These are phyloP conservation scores for Penicillium coffeae DNA, from an alignment of 495 filamentous ascomycete species.

Conservation along the genomic window DNA sequence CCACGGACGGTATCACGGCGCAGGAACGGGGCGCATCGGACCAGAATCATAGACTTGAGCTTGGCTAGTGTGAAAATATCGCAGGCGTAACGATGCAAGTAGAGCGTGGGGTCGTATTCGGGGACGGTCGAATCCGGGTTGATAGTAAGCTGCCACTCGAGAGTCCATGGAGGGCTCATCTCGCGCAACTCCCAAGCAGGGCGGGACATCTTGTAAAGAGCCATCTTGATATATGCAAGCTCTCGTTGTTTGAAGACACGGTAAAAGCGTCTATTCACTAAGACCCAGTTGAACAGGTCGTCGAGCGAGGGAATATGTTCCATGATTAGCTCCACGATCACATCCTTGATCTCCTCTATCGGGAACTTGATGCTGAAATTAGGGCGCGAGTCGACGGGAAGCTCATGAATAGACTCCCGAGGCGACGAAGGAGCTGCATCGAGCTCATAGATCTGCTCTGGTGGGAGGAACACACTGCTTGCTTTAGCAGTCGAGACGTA, in stretches of 20 bases:
- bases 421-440: slow-evolving; percentile 30
- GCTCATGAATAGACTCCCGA: slow-evolving; percentile 8
- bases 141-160: slow-evolving; percentile 36
- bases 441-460: slow-evolving; percentile 36
- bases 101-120: slow-evolving; percentile 55
- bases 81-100: slow-evolving; percentile 52
- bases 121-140: slow-evolving; percentile 48
- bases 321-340: slow-evolving; percentile 49
- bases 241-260: slow-evolving; percentile 59
- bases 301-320: slow-evolving; percentile 47
- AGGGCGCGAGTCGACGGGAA: background rate
- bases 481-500: slow-evolving; percentile 19
- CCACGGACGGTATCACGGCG: slow-evolving; percentile 55
- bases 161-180: slow-evolving; percentile 53
- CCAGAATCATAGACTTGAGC: slow-evolving; percentile 57
- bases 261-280: slow-evolving; percentile 57
- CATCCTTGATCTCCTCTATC: slow-evolving; percentile 39
- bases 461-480: slow-evolving; percentile 14
- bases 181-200: slow-evolving; percentile 64
- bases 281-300: slow-evolving; percentile 55
- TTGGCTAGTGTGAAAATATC: slow-evolving; percentile 57
- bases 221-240: slow-evolving; percentile 50
- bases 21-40: slow-evolving; percentile 55
- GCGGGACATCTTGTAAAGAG: slow-evolving; percentile 55
- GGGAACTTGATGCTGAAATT: slow-evolving; percentile 25